Base-by-base conservation (phyloP, 495 filamentous ascomycete species). In the Oidiodendron maius region DNA sequence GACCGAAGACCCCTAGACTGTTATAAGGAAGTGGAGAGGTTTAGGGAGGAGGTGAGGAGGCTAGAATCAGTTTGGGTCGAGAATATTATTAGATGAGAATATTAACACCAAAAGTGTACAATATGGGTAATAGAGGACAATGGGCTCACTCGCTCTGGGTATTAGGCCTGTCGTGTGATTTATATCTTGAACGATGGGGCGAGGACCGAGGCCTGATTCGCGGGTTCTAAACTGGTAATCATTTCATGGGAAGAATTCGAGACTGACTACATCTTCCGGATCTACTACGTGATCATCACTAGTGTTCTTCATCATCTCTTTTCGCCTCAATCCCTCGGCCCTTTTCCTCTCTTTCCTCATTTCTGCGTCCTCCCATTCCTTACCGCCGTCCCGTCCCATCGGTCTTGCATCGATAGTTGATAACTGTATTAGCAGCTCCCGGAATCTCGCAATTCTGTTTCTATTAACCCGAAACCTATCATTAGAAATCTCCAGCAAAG, bases 1-100 rank as follows among this genome's bases (percentile, higher is more conserved):
- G 91, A 97, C 60, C 72, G 90, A 43, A 76, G 89, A 67, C 94
- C 93, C 62, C 67, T 98, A 63, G 83, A 97, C 74, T 98, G 93
- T 75, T 97, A 88, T 84, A 76, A 80, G 65, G 94, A 98, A 76
- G 91, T 97, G 16, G 86, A 89, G 66, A 74, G 69, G 23, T 98
- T 98, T 59, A 93, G 86, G 76, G 74, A 74, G 56, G 89, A 94
- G 72, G 90, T 96, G 23, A 77, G 87, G 40, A 76, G 71, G 62
- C 61, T 96, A 66, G 91, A 97, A 74, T 83, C 78, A 64, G 75
- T 73, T 16, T 97, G 94, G 77, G 83, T 97, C 36, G 82, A 91
- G 58, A 86, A 82, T 67, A 83, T 93, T 52, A 77, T 93, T 28
- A 67, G 66, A 58, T 72, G n/a, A n/a, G n/a, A 59, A 60, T 18